Evolutionary conservation across 768 basidiomycete genomes (phyloP).

Genomic region (Boletus tylopilopsis): DNA sequence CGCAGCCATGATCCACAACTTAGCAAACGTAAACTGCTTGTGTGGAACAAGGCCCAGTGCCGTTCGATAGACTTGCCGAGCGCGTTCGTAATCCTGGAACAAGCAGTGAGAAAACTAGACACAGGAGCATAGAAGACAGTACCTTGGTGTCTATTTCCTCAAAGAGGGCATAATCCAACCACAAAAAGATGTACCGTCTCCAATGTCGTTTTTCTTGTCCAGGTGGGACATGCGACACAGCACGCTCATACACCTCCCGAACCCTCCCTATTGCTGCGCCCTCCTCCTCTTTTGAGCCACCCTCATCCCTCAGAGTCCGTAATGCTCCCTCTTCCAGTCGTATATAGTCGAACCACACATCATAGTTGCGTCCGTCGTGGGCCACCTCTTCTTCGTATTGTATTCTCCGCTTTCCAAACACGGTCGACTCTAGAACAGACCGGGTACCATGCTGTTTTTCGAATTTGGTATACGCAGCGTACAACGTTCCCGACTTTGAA

Average conservation of each 20-base stretch:
- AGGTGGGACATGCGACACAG: constrained; percentile 93
- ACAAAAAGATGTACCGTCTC: constrained; percentile 87
- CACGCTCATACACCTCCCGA: constrained; percentile 92
- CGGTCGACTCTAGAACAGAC: constrained; percentile 84
- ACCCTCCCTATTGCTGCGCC: constrained; percentile 62
- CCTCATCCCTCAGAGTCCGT: constrained; percentile 70
- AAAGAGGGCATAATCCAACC: constrained; percentile 94
- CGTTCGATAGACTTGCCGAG: constrained; percentile 90
- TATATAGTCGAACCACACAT: constrained; percentile 97
- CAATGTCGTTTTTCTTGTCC: constrained; percentile 91
- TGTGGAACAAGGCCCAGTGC: constrained; percentile 88
- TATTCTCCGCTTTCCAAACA: constrained; percentile 95
- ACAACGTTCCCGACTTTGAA: constrained; percentile 84
- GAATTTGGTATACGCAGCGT: constrained; percentile 93
- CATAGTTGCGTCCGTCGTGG: constrained; percentile 92
- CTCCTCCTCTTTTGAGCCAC: constrained; percentile 66
- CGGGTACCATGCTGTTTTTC: constrained; percentile 97
- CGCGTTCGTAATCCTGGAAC: constrained; percentile 72
- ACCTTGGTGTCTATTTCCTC: constrained; percentile 97
- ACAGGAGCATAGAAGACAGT: not conserved
- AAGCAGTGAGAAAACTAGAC: constrained; percentile 1
- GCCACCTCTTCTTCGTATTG: constrained; percentile 96
- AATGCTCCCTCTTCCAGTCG: constrained; percentile 89
- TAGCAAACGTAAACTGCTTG: constrained; percentile 96
- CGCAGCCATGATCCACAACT: constrained; percentile 91